These are phyloP conservation scores for Aspergillus vadensis DNA, from an alignment of 2,329 filamentous ascomycete species.

Conservation along the genomic window DNA sequence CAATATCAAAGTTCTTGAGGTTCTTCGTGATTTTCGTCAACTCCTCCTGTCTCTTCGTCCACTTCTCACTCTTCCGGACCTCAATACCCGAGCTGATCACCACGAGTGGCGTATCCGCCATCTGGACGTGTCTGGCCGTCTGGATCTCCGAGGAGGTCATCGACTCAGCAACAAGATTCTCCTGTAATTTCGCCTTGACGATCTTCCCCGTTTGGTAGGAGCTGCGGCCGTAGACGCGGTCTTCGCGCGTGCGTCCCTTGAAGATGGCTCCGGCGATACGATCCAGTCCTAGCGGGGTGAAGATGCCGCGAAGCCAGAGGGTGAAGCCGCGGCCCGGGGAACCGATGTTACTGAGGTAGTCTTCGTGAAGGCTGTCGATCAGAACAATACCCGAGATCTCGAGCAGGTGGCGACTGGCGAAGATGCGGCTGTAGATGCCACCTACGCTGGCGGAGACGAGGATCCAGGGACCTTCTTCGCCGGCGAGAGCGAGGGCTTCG, in stretches of 20 bases:
- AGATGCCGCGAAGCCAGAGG: constrained; percentile 81
- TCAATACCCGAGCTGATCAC: constrained; percentile 80
- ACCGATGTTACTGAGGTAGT: constrained; percentile 69
- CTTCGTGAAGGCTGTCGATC: constrained; percentile 87
- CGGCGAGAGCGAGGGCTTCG: constrained; percentile 77
- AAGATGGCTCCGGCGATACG: constrained; percentile 79
- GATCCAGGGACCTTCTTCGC: constrained; percentile 86
- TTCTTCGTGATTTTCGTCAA: constrained; percentile 78
- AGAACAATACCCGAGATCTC: constrained; percentile 78
- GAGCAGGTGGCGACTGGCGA: constrained; percentile 77
- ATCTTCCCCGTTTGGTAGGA: constrained; percentile 79
- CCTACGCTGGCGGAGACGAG: constrained; percentile 84
- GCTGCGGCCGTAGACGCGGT: constrained; percentile 79
- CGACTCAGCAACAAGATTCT: constrained; percentile 82
- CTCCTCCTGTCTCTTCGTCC: constrained; percentile 84
- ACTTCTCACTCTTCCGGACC: constrained; percentile 66
- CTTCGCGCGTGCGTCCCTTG: constrained; percentile 74
- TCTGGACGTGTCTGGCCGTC: constrained; percentile 77
- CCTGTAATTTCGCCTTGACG: constrained; percentile 89
- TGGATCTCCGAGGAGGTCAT: constrained; percentile 81
- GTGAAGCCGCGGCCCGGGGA: constrained; percentile 72
- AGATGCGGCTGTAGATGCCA: constrained; percentile 86
- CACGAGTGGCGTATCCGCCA: constrained; percentile 71
- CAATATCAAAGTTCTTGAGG: constrained; percentile 80
- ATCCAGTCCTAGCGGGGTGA: constrained; percentile 85